Evolutionary conservation across 2,329 filamentous ascomycete genomes (phyloP).

Genomic region (Fusarium secorum): DNA sequence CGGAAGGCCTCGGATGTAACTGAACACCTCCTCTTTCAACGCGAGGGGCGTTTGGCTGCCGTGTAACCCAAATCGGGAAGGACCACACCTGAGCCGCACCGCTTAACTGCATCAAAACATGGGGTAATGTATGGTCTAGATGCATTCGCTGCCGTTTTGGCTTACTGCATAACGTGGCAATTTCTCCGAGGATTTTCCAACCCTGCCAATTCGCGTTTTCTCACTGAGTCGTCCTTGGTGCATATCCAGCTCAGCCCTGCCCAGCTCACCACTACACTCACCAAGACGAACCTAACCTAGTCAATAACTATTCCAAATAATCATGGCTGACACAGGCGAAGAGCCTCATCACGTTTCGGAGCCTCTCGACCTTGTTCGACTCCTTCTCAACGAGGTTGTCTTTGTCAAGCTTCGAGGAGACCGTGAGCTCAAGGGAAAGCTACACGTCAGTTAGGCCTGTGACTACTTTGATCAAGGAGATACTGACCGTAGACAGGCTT

Average conservation of each 20-base stretch:
- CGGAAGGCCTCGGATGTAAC: conserved; percentile 16
- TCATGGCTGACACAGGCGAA: conserved; percentile 86
- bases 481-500: conserved; percentile 70
- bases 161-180: conserved; percentile 11
- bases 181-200: conserved; percentile 40
- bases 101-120: conserved; percentile 29
- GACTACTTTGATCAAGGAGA: not conserved
- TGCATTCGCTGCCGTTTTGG: not conserved
- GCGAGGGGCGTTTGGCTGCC: conserved; percentile 30
- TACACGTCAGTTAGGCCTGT: conserved; percentile 73
- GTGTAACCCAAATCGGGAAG: conserved; percentile 37
- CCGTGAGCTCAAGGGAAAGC: conserved; percentile 90
- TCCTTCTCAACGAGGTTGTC: conserved; percentile 93
- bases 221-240: conserved; percentile 23
- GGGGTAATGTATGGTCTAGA: conserved; percentile 19
- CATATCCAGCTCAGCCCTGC: conserved; percentile 15
- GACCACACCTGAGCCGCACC: conserved; percentile 5
- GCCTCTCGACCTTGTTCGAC: conserved; percentile 92
- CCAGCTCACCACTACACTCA: conserved; percentile 5
- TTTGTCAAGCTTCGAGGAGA: conserved; percentile 98
- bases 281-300: not conserved
- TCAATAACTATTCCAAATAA: conserved; percentile 26
- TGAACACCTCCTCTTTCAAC: conserved; percentile 25
- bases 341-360: conserved; percentile 79
- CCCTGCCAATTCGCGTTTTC: conserved; percentile 33